phyloP scores from a whole-genome alignment of 225 moss, liverwort and hornwort species.

The Polytrichum commune region DNA sequence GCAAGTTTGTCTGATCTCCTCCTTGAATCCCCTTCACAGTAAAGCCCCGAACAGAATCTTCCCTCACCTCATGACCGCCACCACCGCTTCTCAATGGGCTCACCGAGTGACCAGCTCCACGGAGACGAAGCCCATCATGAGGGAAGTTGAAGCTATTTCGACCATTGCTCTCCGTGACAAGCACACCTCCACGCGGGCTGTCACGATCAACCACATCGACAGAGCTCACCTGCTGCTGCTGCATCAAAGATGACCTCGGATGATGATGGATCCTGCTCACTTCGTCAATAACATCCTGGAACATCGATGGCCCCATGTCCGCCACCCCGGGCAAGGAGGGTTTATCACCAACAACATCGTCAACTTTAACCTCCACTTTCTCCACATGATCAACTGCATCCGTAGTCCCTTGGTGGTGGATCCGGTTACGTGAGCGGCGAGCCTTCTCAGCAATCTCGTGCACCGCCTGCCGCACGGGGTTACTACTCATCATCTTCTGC shows the following conservation, averaged over 20 bases:
- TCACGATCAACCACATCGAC: not conserved
- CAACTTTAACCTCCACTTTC: too few relatives aligned
- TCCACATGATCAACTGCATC: too few relatives aligned
- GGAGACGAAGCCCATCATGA: not conserved
- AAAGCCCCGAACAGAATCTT: not conserved
- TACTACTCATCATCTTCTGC: not conserved
- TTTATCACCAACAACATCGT: too few relatives aligned
- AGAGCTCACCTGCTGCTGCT: too few relatives aligned
- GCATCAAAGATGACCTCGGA: not conserved
- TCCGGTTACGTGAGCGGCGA: constrained; percentile 2
- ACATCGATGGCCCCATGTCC: too few relatives aligned
- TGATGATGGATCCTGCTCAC: not conserved
- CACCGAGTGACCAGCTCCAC: not conserved
- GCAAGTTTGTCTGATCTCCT: not conserved
- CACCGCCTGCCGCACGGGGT: constrained; percentile 9
- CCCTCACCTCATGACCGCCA: constrained; percentile 2
- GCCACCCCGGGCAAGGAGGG: too few relatives aligned
- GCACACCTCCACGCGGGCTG: not conserved
- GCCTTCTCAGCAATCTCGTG: constrained; percentile 15
- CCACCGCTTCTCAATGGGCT: not conserved
- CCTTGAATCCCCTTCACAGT: not conserved
- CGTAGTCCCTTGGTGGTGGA: not conserved
- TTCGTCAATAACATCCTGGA: not conserved
- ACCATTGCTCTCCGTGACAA: not conserved
- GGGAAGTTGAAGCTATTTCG: not conserved